Base-by-base conservation (phyloP, 306 rosid species). In the Quillaja saponaria region DNA sequence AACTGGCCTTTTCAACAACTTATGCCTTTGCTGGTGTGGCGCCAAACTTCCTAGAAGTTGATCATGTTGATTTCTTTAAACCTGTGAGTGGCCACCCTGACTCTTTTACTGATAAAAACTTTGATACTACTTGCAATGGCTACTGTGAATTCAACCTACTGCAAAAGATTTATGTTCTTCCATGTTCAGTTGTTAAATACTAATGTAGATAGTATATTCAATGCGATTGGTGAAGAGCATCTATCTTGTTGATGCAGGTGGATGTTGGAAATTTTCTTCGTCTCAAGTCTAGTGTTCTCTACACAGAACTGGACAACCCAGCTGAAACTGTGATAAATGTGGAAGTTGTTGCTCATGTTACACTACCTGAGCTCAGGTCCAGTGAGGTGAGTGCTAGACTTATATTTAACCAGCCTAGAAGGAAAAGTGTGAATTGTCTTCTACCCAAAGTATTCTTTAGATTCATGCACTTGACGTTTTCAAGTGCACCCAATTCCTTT, bases 261-360 rank as follows among this genome's bases (percentile, higher is more conserved):
- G 97, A 90, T 47, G 89, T 90, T 68, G 97, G 97, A 58, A 82
- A 84, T 63, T 90, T 78, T 71, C 97, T 90, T 51, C 89, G 97
- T 51, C 71, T 90, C 72, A 90, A 86, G 71, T 81, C 95, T 10
- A 86, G 91, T 72, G 87, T 90, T 64, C 80, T 86, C 60, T 86
- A 80, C 82, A 90, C 97, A 6, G 86, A 90, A 70, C 87, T 71
- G 61, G 84, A 80, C 49, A 76, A 80, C 42, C 71, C 71, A 19
- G 54, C 69, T 39, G 78, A 71, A 49, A 90, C 91, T 41, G 77
- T 87, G 54, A 82, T 90, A 69, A 86, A 90, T 52, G 84, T 84
- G 66, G 96, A 90, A 78, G 95, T 86, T 63, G 62, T 80, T 64
- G 96, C 95, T 49, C 96, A 90, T 37, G 96, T 90, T 61, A 86